phyloP scores from a whole-genome alignment of 1,139 yeast genomes.

The Diutina pseudorugosa region DNA sequence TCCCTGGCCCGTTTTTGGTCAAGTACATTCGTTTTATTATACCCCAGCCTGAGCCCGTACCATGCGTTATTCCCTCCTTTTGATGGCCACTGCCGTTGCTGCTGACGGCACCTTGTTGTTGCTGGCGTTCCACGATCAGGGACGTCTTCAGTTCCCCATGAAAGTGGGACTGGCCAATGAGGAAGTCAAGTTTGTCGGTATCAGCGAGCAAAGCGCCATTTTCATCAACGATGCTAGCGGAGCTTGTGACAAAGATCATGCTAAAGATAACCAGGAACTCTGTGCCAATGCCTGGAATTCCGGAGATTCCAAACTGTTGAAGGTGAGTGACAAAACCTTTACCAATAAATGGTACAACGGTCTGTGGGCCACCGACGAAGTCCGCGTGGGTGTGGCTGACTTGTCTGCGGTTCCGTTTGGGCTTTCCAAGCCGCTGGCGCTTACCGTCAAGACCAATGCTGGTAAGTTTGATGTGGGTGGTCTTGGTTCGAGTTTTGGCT shows the following conservation, averaged over 20 bases:
- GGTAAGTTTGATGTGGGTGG: background rate
- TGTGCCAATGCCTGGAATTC: constrained; percentile 1
- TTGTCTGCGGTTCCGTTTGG: background rate
- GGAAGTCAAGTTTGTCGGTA: background rate
- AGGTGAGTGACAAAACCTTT: background rate
- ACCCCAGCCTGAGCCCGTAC: background rate
- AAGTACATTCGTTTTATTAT: background rate
- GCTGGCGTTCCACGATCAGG: background rate
- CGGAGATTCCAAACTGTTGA: background rate
- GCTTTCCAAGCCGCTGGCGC: background rate
- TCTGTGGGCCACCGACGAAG: background rate
- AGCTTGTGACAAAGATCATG: background rate
- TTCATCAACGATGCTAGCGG: background rate
- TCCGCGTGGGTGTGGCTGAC: background rate
- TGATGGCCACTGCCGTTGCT: background rate
- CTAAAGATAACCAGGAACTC: background rate
- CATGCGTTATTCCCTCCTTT: background rate
- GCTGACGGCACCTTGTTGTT: constrained; percentile 1
- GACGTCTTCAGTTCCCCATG: background rate
- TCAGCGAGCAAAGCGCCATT: background rate
- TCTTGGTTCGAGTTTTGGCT: background rate
- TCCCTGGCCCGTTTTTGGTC: background rate
- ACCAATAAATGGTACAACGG: constrained; percentile 2
- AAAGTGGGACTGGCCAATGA: background rate
- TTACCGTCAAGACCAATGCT: background rate